Evolutionary conservation across 2,329 filamentous ascomycete genomes (phyloP).

Genomic region (Blastomyces parvus): DNA sequence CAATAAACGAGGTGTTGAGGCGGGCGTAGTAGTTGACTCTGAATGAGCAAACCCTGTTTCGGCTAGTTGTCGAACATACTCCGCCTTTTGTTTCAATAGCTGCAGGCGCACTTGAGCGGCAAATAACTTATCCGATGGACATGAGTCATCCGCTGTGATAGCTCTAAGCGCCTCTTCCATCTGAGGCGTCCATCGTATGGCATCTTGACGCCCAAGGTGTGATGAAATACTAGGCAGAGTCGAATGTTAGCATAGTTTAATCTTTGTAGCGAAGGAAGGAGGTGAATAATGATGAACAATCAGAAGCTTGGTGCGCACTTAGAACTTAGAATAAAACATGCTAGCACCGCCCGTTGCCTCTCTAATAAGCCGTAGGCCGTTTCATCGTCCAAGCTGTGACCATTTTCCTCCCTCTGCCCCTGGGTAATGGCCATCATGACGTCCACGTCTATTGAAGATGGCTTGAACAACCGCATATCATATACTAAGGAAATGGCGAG

Average conservation of each 20-base stretch:
- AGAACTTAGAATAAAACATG: slow-evolving; percentile 26
- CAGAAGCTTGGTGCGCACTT: slow-evolving; percentile 18
- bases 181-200: slow-evolving; percentile 31
- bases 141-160: slow-evolving; percentile 21
- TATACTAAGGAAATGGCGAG: slow-evolving; percentile 31
- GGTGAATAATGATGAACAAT: neutral
- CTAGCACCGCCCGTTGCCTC: slow-evolving; percentile 23
- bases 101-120: slow-evolving; percentile 32
- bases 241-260: slow-evolving; percentile 11
- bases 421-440: slow-evolving; percentile 26
- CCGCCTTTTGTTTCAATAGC: slow-evolving; percentile 25
- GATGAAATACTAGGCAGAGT: slow-evolving; percentile 24
- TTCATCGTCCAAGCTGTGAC: slow-evolving; percentile 7
- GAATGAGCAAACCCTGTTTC: slow-evolving; percentile 13
- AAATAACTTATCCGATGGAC: slow-evolving; percentile 24
- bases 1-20: neutral
- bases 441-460: slow-evolving; percentile 23
- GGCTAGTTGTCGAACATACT: slow-evolving; percentile 24
- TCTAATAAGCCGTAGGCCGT: slow-evolving; percentile 19
- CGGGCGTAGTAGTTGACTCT: neutral
- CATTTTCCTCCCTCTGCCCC: slow-evolving; percentile 17
- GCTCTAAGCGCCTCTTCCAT: slow-evolving; percentile 31
- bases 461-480: slow-evolving; percentile 30
- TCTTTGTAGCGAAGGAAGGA: neutral
- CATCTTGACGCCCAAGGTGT: slow-evolving; percentile 27